Percentiles rank a stretch among this genome's conserved stretches.
Evolutionary conservation across 257 asterid species (phyloP).

Genomic region (Plantago ovata): DNA sequence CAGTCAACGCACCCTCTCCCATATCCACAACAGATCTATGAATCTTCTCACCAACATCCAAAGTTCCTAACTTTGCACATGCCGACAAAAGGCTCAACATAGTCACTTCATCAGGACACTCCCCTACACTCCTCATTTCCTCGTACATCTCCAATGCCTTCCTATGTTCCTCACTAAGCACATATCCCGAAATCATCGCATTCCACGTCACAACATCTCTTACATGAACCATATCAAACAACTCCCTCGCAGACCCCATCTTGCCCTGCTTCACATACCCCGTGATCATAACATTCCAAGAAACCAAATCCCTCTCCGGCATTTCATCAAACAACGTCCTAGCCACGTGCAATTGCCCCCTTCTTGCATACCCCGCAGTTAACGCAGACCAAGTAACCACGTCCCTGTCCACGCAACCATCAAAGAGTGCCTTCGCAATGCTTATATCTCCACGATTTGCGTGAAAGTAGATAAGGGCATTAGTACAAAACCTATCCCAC

Average conservation of each 20-base stretch:
- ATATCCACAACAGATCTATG: constrained; percentile 42
- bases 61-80: constrained; percentile 55
- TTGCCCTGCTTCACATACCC: constrained; percentile 64
- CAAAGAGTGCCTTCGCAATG: constrained; percentile 45
- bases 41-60: constrained; percentile 62
- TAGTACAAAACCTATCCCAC: constrained; percentile 50
- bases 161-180: constrained; percentile 36
- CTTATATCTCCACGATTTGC: constrained; percentile 56
- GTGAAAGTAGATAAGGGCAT: too few species aligned
- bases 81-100: constrained; percentile 71
- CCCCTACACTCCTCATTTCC: constrained; percentile 45
- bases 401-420: constrained; percentile 38
- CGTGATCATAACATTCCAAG: constrained; percentile 80
- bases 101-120: constrained; percentile 60
- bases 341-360: constrained; percentile 51
- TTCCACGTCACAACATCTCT: constrained; percentile 75
- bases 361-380: constrained; percentile 65
- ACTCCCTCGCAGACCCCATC: constrained; percentile 54
- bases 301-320: constrained; percentile 66
- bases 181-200: constrained; percentile 61
- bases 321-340: constrained; percentile 52
- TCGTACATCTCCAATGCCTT: constrained; percentile 55
- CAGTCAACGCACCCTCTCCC: constrained; percentile 33
- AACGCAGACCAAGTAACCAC: constrained; percentile 84
- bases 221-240: constrained; percentile 47